Conservation (phyloP, 352 stramenopile genomes). For the Discostella stelligera region DNA sequence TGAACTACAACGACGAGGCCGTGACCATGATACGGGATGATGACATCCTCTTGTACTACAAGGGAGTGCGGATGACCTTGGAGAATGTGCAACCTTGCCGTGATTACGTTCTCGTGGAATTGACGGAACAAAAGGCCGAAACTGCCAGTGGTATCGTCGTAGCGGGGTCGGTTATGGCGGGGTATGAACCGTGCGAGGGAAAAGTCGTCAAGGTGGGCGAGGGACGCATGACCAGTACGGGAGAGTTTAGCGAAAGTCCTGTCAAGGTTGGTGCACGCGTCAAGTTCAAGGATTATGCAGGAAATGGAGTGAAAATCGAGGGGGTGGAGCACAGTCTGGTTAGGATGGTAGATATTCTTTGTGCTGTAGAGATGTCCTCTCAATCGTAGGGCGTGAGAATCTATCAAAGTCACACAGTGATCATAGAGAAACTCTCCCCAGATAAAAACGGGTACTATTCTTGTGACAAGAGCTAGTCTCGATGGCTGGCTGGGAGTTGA, state of each 20-base stretch:
- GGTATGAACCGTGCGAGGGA: constrained; percentile 70
- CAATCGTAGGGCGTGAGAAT: no score
- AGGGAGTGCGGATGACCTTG: constrained; percentile 74
- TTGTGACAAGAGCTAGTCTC: no score
- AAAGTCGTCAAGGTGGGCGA: constrained; percentile 77
- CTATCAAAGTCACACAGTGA: no score
- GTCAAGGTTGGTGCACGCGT: constrained; percentile 71
- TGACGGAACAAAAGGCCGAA: constrained; percentile 64
- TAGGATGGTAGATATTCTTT: constrained; percentile 81
- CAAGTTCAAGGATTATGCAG: constrained; percentile 84
- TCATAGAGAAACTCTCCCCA: no score
- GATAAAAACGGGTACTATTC: no score
- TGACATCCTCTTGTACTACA: constrained; percentile 79
- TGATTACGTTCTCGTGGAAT: constrained; percentile 80
- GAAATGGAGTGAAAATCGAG: constrained; percentile 80
- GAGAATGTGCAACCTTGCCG: constrained; percentile 68
- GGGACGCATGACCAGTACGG: constrained; percentile 69
- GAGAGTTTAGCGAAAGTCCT: constrained; percentile 60
- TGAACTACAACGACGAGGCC: constrained; percentile 81
- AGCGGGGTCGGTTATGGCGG: constrained; percentile 65
- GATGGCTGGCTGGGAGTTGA: no score
- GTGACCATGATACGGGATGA: constrained; percentile 82
- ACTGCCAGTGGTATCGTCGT: constrained; percentile 78
- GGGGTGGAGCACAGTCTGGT: constrained; percentile 76
- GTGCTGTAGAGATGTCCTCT: constrained; percentile 27